Evolutionary conservation across 2,329 filamentous ascomycete genomes (phyloP), one percentile per base, ranked within the genome.

Genomic region (Aspergillus flavus): DNA sequence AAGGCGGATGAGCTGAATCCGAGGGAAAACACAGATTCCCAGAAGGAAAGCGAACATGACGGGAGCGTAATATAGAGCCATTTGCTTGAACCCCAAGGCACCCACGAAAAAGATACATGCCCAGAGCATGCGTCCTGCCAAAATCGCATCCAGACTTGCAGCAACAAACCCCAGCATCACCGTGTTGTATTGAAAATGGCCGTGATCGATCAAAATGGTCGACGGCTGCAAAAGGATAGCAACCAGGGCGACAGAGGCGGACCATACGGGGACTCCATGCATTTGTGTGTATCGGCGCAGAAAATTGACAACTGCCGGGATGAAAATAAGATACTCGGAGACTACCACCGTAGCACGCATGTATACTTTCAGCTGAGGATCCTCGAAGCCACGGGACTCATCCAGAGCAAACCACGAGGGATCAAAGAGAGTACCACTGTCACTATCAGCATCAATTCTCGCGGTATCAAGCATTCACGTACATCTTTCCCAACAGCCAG

Each of bases 101-200:
- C 87, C 88, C 7, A 99, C 95, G 71, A 99, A 99, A 81, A 97
- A 97, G 63, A 97, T 87, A 66, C 92, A 93, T 30, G 92, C 88
- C 93, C 94, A 97, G 65, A 96, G 86, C 71, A 90, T 90, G 56
- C 93, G 87, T 4, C 92, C 92, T 3, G 93, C 93, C 57, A 97
- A 79, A 80, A 98, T 91, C 76, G 91, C 95, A 48, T 94, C 95
- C 81, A 97, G 88, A 71, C 90, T 92, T 0, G 93, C 93, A 34
- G 96, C 82, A 11, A 95, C 88, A 55, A 98, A 87, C 2, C 96
- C 95, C 19, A 99, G 88, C 95, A 99, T 99, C 57, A 99, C 94
- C 0, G 94, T 96, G 77, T 99, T 99, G 80, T 97, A 99, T 80
- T 99, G 95, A 76, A 99, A 99, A 72, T 91, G 95, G 7, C 94